Percentiles rank a stretch among this genome's conserved stretches.
Conservation (phyloP, 179 eudicot genomes). For the Corrigiola litoralis region DNA sequence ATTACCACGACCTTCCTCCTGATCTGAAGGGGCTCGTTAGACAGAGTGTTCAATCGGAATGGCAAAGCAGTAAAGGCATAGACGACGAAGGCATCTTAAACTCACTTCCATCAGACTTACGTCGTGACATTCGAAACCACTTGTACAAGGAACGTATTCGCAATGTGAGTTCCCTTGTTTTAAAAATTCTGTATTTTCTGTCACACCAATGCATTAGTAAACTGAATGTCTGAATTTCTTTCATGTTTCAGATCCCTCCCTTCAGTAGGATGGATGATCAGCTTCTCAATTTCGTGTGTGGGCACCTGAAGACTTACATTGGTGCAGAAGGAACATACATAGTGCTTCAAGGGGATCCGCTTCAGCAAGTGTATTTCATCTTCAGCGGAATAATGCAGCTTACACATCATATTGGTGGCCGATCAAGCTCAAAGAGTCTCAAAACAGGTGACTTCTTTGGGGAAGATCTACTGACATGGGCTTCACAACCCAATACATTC, state of each 20-base stretch:
- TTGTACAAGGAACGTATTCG: background rate
- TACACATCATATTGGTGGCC: conserved; percentile 7
- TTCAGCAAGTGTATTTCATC: conserved; percentile 9
- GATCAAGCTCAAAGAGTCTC: background rate
- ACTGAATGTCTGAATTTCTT: too few relatives aligned
- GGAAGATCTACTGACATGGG: conserved; percentile 16
- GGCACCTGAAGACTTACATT: background rate
- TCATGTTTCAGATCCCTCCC: background rate
- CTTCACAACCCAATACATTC: background rate
- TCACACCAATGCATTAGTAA: too few relatives aligned
- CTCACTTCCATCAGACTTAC: background rate
- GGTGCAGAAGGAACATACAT: background rate
- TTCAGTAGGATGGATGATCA: conserved; percentile 11
- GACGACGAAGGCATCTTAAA: background rate
- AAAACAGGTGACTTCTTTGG: conserved; percentile 20
- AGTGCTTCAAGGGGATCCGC: conserved; percentile 16
- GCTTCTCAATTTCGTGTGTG: conserved; percentile 8
- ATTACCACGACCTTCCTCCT: conserved; percentile 5
- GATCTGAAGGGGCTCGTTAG: background rate
- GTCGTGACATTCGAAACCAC: background rate
- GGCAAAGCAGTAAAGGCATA: conserved; percentile 4
- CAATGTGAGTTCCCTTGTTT: background rate
- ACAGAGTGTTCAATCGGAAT: background rate
- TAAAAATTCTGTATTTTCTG: too few relatives aligned
- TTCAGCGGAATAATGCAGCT: conserved; percentile 13